Conservation (phyloP, 495 filamentous ascomycete genomes). For the Emericellopsis terricola region DNA sequence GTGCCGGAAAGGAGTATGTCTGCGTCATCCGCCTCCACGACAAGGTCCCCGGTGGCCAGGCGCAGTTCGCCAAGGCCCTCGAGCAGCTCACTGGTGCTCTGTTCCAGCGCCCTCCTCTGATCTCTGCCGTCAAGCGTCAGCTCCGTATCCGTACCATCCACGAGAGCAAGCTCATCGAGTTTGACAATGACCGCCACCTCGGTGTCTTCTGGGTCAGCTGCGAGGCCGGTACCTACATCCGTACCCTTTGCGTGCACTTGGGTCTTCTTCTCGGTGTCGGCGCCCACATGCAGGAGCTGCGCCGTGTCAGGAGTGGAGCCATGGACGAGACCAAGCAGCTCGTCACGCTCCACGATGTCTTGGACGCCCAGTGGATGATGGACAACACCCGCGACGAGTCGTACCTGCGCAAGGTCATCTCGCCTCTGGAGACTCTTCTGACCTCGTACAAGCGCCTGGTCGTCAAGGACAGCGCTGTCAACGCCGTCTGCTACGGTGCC, state of each 20-base stretch:
- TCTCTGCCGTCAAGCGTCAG: slow-evolving; percentile 96
- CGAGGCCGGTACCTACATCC: slow-evolving; percentile 95
- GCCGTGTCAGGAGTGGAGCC: slow-evolving; percentile 81
- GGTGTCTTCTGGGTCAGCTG: slow-evolving; percentile 99
- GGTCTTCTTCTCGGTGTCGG: slow-evolving; percentile 85
- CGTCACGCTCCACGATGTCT: slow-evolving; percentile 87
- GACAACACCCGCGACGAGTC: slow-evolving; percentile 85
- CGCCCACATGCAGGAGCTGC: slow-evolving; percentile 96
- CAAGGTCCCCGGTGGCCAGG: slow-evolving; percentile 75
- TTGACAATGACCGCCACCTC: slow-evolving; percentile 93
- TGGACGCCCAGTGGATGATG: slow-evolving; percentile 84
- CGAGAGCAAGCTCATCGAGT: slow-evolving; percentile 87
- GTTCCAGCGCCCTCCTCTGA: slow-evolving; percentile 92
- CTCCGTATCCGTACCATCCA: slow-evolving; percentile 93
- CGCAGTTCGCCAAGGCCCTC: slow-evolving; percentile 73
- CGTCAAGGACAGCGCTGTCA: slow-evolving; percentile 91
- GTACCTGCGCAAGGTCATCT: slow-evolving; percentile 73
- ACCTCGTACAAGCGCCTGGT: slow-evolving; percentile 87
- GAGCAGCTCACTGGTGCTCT: slow-evolving; percentile 91
- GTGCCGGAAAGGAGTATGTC: slow-evolving; percentile 73
- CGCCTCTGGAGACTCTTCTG: slow-evolving; percentile 78
- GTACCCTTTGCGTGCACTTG: slow-evolving; percentile 92
- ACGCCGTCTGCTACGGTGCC: slow-evolving; percentile 93
- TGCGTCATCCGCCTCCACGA: slow-evolving; percentile 85
- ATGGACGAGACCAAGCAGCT: slow-evolving; percentile 76